phyloP scores from a whole-genome alignment of 345 rosid genomes.

The Linum usitatissimum region DNA sequence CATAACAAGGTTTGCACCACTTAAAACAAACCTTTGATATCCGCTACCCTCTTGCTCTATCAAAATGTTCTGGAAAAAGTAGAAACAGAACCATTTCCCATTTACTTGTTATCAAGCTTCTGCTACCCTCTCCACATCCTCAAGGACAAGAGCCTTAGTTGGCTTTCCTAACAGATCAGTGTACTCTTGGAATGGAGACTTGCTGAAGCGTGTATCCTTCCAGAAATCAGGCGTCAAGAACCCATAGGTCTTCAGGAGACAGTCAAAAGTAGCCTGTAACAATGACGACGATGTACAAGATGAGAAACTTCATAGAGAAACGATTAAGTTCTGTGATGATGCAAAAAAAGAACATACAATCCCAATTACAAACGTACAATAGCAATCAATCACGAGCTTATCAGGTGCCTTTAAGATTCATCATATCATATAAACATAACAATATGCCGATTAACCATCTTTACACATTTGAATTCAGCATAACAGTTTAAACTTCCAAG shows the following conservation, averaged over 20 bases:
- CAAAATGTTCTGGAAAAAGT: not conserved
- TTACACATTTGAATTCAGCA: no score
- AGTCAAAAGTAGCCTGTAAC: conserved; percentile 1
- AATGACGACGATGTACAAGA: no score
- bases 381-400: no score
- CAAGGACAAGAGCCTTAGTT: not conserved
- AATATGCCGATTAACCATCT: no score
- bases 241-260: not conserved
- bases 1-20: not conserved
- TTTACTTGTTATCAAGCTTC: not conserved
- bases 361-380: no score
- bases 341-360: no score
- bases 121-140: not conserved
- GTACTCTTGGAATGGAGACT: conserved; percentile 1
- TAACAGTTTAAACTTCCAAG: no score
- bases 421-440: no score
- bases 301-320: no score
- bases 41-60: not conserved
- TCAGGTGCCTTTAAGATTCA: no score
- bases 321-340: no score
- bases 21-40: not conserved
- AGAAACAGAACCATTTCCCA: no score
- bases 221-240: not conserved
- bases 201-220: not conserved
- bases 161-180: not conserved